phyloP scores from a whole-genome alignment of 148 eudicot species.

The Rhododendron kiyosumense region DNA sequence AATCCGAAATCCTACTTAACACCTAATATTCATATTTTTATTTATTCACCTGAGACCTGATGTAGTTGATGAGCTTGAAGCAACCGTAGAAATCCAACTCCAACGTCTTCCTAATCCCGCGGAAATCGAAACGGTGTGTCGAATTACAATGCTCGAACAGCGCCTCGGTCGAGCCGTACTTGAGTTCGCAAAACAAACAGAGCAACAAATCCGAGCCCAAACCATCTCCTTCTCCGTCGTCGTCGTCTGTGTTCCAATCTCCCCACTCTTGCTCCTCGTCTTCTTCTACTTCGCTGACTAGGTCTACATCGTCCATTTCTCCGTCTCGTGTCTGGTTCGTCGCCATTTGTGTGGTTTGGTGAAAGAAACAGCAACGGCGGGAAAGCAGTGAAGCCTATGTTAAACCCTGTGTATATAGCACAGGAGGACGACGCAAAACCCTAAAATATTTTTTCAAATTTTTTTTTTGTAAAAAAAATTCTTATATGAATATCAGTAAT shows the following conservation, averaged over 20 bases:
- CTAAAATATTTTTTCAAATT: background rate
- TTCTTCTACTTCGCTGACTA: slow-evolving; percentile 28
- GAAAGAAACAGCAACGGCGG: background rate
- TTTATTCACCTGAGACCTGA: slow-evolving; percentile 49
- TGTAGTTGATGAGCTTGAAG: slow-evolving; percentile 82
- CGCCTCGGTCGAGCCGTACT: slow-evolving; percentile 22
- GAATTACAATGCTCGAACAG: slow-evolving; percentile 58
- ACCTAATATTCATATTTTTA: background rate
- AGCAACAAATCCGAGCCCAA: slow-evolving; percentile 26
- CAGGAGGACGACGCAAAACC: background rate
- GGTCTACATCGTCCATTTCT: slow-evolving; percentile 19
- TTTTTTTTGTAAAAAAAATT: too few species aligned
- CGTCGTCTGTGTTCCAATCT: slow-evolving; percentile 64
- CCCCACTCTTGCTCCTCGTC: slow-evolving; percentile 54
- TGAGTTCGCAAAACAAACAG: slow-evolving; percentile 74
- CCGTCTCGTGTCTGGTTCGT: slow-evolving; percentile 10
- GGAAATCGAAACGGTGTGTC: slow-evolving; percentile 56
- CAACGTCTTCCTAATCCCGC: slow-evolving; percentile 31
- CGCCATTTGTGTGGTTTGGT: slow-evolving; percentile 6
- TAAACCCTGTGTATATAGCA: background rate
- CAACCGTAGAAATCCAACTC: slow-evolving; percentile 67
- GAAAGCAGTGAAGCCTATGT: background rate
- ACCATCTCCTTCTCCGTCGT: slow-evolving; percentile 24
- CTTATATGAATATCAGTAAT: too few species aligned
- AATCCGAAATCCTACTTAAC: background rate